Evolutionary conservation across 257 asterid species (phyloP), one percentile per base, ranked within the genome.

Genomic region (Solanum etuberosum): DNA sequence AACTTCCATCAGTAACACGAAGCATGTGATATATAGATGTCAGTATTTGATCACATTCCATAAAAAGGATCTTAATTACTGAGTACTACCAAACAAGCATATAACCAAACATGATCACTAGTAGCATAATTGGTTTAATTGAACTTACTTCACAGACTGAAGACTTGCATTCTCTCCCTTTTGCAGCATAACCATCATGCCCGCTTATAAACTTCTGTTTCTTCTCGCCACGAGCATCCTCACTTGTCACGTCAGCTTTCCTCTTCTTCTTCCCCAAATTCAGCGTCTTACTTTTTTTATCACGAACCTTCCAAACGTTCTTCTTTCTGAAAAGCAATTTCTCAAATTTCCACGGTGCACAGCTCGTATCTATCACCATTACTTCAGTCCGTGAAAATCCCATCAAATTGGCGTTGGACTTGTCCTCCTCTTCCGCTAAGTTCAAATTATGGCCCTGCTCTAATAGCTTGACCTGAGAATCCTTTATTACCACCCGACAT

Each of bases 311-410:
- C 98, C 99, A 97, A 71, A 93, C 93, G 89, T 92, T 94, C 89
- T 93, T 94, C 92, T 93, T 95, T 94, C 98, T 91, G 87, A 87
- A 93, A 91, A 97, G 86, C 88, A 97, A 71, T 90, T 95, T 96
- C 89, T 97, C 99, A 46, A 93, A 95, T 82, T 97, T 97, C 98
- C 99, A 95, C 35, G 88, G 88, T 85, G 93, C 92, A 81, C 89
- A 95, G 91, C 99, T 96, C 31, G 98, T 95, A 87, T 96, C 99
- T 5, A 96, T 96, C 61, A 96, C 96, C 34, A 94, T 92, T 4
- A 96, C 99, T 90, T 95, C 99, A 1, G 98, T 94, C 76, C 93
- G 89, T 3, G 99, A 95, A 86, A 94, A 96, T n/a, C 96, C 98
- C 9, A 92, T 85, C 88, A 94, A 88, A 89, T 86, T 89, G n/a